A percentile compares a stretch with the other conserved stretches of the same genome.
These are phyloP conservation scores for Moricandia moricandioides DNA, from an alignment of 345 rosid genomes.

Conservation along the genomic window DNA sequence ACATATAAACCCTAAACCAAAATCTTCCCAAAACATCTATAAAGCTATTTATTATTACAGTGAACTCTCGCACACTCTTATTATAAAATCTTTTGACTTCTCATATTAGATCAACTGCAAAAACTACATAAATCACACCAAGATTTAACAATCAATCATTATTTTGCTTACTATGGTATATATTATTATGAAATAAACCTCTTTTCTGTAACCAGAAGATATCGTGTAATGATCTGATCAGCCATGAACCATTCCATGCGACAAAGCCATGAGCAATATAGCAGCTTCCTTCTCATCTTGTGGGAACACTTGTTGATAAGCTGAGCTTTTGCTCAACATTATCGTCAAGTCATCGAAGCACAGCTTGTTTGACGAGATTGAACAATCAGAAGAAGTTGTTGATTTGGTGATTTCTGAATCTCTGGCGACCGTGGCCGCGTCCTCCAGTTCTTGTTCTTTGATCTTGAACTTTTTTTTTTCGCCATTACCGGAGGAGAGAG, in stretches of 20 bases:
- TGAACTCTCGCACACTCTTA: slow-evolving; percentile 28
- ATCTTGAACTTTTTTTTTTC: slow-evolving; percentile 34
- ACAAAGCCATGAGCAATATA: slow-evolving; percentile 86
- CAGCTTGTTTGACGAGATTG: slow-evolving; percentile 42
- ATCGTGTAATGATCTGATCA: slow-evolving; percentile 32
- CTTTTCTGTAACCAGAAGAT: slow-evolving; percentile 16
- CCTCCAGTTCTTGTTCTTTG: slow-evolving; percentile 21
- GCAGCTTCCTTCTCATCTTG: slow-evolving; percentile 99
- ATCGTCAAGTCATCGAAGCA: slow-evolving; percentile 72
- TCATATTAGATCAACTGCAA: slow-evolving; percentile 22
- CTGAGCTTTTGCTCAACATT: slow-evolving; percentile 66
- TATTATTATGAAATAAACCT: slow-evolving; percentile 8
- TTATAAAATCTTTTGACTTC: slow-evolving; percentile 11
- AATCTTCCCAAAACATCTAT: slow-evolving; percentile 15
- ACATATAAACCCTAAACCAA: slow-evolving; percentile 22
- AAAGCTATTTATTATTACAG: too few relatives aligned
- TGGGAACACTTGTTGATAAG: slow-evolving; percentile 75
- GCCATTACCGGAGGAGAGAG: slow-evolving; percentile 15
- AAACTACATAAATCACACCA: slow-evolving; percentile 17
- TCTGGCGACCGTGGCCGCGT: background rate
- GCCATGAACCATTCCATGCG: slow-evolving; percentile 77
- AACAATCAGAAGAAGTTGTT: slow-evolving; percentile 29
- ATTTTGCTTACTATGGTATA: slow-evolving; percentile 29
- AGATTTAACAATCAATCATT: slow-evolving; percentile 26
- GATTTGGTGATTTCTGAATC: slow-evolving; percentile 32